Base-by-base conservation (phyloP, 176 grass and related monocot genomes). In the Alopecurus myosuroides region DNA sequence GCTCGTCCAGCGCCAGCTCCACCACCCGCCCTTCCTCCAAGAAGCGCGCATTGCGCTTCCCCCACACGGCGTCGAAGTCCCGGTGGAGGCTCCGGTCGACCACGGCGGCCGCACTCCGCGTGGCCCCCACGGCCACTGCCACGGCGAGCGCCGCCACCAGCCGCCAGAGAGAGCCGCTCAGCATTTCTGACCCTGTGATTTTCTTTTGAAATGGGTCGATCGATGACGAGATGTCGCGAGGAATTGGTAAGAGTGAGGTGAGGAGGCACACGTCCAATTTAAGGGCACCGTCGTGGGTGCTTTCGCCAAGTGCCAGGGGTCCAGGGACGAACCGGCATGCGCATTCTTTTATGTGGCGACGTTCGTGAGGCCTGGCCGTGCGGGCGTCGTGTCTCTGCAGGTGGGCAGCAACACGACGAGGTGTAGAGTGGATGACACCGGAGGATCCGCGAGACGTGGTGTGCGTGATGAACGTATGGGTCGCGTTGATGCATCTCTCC, bases 61-160 rank as follows among this genome's bases (percentile, higher is more conserved):
- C 95, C 95, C 92, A 98, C 70, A 76, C 83, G 26, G 92, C 87
- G 3, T 82, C 82, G 77, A 98, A 95, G 80, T 98, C 89, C 81
- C 85, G 68, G 60, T 69, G 82, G 80, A 88, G 90, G 80, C 73
- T 76, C 29, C 85, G 83, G 18, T 29, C 76, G 2, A 40, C 39
- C 1, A 7, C 77, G 0, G 74, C 19, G 35, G 41, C 68, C 3
- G 8, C 53, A 15, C 22, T 26, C 18, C 5, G 4, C 17, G 56
- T 17, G n/a, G n/a, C n/a, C 56, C 17, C 9, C 35, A n/a, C n/a
- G n/a, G 31, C 3, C 17, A 39, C 12, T 2, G 42, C 18, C n/a
- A 33, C 30, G 36, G 44, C 0, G 49, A 77, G 31, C 4, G 40
- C 39, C 3, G 13, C 70, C 40, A 29, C 41, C 14, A 70, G 26